Evolutionary conservation across 805 yeast species (phyloP).

Genomic region (Yueomyces sp.): DNA sequence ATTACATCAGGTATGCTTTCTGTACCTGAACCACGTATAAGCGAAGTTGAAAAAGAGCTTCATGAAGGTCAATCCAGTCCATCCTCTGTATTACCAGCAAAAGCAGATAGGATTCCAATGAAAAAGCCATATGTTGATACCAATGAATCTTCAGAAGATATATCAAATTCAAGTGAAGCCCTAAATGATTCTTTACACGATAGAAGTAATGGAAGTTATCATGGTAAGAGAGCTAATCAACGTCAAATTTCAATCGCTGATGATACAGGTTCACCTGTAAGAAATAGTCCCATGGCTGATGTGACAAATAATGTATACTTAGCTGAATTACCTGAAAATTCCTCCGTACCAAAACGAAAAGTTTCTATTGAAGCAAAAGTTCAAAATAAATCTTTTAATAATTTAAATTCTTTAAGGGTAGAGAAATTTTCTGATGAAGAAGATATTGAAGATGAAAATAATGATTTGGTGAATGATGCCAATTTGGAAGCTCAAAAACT

Average conservation of each 20-base stretch:
- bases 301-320: constrained; percentile 12
- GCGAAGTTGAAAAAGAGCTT: constrained; percentile 27
- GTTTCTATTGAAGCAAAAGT: constrained; percentile 1
- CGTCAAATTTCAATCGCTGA: constrained; percentile 23
- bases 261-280: constrained; percentile 20
- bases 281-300: constrained; percentile 11
- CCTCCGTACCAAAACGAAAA: constrained; percentile 1
- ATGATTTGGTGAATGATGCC: background rate
- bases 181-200: background rate
- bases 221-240: background rate
- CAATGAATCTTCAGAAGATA: constrained; percentile 1
- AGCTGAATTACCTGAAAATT: constrained; percentile 17
- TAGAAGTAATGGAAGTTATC: background rate
- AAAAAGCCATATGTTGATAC: constrained; percentile 18
- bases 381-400: constrained; percentile 3
- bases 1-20: constrained; percentile 32
- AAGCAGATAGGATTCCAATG: constrained; percentile 24
- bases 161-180: constrained; percentile 1
- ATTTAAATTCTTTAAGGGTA: constrained; percentile 7
- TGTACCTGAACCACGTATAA: constrained; percentile 31
- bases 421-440: constrained; percentile 14
- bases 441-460: background rate
- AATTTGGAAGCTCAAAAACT: background rate
- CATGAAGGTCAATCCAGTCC: constrained; percentile 29
- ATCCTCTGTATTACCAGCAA: constrained; percentile 20